phyloP scores from a whole-genome alignment of 257 asterid species.

The Datura wrightii region DNA sequence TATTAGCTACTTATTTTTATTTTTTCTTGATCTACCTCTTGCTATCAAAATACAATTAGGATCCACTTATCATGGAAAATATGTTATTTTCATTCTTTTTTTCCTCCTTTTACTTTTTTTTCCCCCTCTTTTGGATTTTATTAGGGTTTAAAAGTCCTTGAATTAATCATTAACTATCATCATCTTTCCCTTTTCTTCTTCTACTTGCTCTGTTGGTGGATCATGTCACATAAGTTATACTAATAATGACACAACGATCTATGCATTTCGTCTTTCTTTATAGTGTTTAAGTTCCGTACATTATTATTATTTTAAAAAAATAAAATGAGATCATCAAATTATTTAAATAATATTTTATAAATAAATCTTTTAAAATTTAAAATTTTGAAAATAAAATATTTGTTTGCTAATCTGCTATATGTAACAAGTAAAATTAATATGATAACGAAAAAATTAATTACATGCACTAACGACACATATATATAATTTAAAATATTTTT shows the following conservation, averaged over 20 bases:
- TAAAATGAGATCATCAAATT: neutral
- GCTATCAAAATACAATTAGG: neutral
- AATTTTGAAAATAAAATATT: too few relatives aligned
- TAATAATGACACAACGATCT: slow-evolving; percentile 13
- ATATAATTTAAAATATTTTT: neutral
- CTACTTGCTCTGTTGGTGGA: slow-evolving; percentile 8
- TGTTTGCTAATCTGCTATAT: neutral
- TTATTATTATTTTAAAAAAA: neutral
- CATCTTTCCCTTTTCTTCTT: neutral
- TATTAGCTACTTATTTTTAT: neutral
- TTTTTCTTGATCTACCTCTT: too few relatives aligned
- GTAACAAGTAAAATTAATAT: neutral
- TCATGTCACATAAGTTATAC: neutral
- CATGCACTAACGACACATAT: too few relatives aligned
- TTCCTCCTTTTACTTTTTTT: neutral
- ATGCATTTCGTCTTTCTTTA: neutral
- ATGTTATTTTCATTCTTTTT: neutral
- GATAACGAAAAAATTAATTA: neutral
- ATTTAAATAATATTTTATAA: neutral
- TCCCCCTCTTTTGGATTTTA: neutral
- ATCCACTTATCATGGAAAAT: neutral
- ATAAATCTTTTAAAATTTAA: neutral
- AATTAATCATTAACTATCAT: neutral
- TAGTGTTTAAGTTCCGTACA: neutral
- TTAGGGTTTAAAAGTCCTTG: neutral